phyloP scores from a whole-genome alignment of 805 yeast genomes.

The Starmera amethionina region DNA sequence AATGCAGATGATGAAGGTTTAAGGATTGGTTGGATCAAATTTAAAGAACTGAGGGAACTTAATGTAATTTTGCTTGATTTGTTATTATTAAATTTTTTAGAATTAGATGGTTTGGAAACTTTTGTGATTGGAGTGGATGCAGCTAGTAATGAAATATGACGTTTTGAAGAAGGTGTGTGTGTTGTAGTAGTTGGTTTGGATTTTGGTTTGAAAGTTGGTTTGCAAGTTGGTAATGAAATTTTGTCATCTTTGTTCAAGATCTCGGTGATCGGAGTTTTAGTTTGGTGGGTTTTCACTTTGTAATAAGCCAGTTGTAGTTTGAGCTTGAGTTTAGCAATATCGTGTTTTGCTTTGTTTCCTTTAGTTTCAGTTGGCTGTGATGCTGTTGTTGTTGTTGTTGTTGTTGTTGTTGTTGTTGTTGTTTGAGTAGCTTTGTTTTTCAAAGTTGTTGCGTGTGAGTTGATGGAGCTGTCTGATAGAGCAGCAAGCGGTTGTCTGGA shows the following conservation, averaged over 20 bases:
- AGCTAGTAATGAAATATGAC: slow-evolving; percentile 24
- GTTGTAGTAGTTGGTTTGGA: neutral
- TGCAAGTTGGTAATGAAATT: neutral
- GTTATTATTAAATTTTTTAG: neutral
- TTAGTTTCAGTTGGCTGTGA: neutral
- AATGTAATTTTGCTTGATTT: slow-evolving; percentile 3
- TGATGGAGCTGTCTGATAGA: too few relatives aligned
- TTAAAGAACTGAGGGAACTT: slow-evolving; percentile 1
- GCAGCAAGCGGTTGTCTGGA: too few relatives aligned
- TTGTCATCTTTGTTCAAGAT: slow-evolving; percentile 15
- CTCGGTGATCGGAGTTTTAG: slow-evolving; percentile 21
- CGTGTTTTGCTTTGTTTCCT: neutral
- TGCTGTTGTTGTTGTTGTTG: neutral
- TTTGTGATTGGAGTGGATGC: slow-evolving; percentile 19
- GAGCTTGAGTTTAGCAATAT: slow-evolving; percentile 25
- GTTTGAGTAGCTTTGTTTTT: too few relatives aligned
- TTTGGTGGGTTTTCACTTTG: slow-evolving; percentile 40
- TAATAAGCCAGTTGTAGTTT: slow-evolving; percentile 43
- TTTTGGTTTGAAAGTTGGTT: neutral
- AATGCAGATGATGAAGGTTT: slow-evolving; percentile 2
- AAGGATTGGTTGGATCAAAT: neutral
- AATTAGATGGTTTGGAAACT: slow-evolving; percentile 2
- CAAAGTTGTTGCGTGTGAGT: too few relatives aligned
- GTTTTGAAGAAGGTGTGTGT: slow-evolving; percentile 16
- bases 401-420: too few relatives aligned